Evolutionary conservation across 1,284 basidiomycete genomes (phyloP).

Genomic region (Ceraceosorus guamensis): DNA sequence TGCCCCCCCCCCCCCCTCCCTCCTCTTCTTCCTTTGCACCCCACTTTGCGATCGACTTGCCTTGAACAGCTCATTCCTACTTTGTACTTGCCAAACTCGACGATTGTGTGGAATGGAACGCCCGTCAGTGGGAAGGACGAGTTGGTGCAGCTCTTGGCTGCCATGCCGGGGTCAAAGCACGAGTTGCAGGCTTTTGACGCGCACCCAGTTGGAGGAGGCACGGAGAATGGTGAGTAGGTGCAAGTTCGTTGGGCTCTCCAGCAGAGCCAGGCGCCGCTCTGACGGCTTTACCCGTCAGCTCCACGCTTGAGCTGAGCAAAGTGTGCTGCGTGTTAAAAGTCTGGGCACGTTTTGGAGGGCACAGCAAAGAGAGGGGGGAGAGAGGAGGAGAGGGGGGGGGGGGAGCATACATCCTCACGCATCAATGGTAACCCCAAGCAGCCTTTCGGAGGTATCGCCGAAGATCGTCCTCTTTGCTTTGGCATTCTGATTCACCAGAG

Average conservation of each 20-base stretch:
- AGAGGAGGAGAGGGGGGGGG: neutral
- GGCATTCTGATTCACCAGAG: too few relatives aligned
- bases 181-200: slow-evolving; percentile 44
- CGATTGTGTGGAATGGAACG: slow-evolving; percentile 46
- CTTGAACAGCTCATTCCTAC: slow-evolving; percentile 29
- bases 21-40: neutral
- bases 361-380: neutral
- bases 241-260: neutral
- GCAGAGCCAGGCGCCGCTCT: neutral
- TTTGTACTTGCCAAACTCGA: slow-evolving; percentile 36
- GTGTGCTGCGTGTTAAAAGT: neutral
- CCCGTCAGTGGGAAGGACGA: slow-evolving; percentile 40
- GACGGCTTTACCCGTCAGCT: slow-evolving; percentile 4
- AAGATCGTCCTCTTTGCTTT: too few relatives aligned
- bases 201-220: slow-evolving; percentile 36
- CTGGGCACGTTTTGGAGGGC: neutral
- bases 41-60: neutral
- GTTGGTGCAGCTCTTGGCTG: slow-evolving; percentile 32
- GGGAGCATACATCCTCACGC: too few relatives aligned
- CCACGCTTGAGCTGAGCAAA: neutral
- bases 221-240: slow-evolving; percentile 1
- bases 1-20: neutral
- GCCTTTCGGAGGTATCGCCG: too few relatives aligned
- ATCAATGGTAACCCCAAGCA: too few relatives aligned
- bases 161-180: slow-evolving; percentile 43